Percentiles rank a stretch among this genome's conserved stretches.
phyloP scores from a whole-genome alignment of 352 stramenopile genomes.

The Phytophthora tubulina region DNA sequence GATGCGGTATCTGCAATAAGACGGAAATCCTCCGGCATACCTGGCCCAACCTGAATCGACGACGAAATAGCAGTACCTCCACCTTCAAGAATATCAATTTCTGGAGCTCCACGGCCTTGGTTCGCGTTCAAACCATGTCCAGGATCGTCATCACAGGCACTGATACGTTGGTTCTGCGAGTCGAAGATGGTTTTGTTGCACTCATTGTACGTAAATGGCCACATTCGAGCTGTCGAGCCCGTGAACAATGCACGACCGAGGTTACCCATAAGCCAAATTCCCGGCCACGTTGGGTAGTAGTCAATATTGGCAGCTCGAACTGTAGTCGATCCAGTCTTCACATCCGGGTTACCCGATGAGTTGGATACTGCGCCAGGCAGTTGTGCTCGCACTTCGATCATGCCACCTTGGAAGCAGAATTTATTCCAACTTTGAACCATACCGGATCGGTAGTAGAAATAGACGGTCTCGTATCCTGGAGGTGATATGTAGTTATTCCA shows the following conservation, averaged over 20 bases:
- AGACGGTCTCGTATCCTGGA: conserved; percentile 32
- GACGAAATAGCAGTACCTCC: conserved; percentile 86
- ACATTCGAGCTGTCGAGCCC: conserved; percentile 93
- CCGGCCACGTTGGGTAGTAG: conserved; percentile 91
- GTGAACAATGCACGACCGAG: conserved; percentile 96
- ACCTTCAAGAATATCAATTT: conserved; percentile 97
- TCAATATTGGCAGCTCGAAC: conserved; percentile 25
- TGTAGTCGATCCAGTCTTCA: conserved; percentile 35
- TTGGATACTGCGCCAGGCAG: conserved; percentile 77
- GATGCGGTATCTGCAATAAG: conserved; percentile 32
- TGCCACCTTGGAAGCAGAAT: conserved; percentile 94
- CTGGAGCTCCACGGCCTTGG: conserved; percentile 92
- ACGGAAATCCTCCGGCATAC: conserved; percentile 68
- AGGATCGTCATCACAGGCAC: conserved; percentile 91
- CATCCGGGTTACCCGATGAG: conserved; percentile 51
- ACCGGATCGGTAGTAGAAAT: conserved; percentile 58
- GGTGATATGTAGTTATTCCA: conserved; percentile 20
- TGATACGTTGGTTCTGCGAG: conserved; percentile 81
- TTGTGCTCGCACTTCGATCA: conserved; percentile 89
- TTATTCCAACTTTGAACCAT: conserved; percentile 96
- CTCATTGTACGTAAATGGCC: conserved; percentile 96
- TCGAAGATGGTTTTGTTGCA: conserved; percentile 84
- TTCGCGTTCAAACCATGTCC: conserved; percentile 92
- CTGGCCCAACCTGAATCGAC: conserved; percentile 90
- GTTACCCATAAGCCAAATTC: conserved; percentile 97